These are phyloP conservation scores for Carex arenaria DNA, from an alignment of 202 grass and related monocot species.

Conservation along the genomic window DNA sequence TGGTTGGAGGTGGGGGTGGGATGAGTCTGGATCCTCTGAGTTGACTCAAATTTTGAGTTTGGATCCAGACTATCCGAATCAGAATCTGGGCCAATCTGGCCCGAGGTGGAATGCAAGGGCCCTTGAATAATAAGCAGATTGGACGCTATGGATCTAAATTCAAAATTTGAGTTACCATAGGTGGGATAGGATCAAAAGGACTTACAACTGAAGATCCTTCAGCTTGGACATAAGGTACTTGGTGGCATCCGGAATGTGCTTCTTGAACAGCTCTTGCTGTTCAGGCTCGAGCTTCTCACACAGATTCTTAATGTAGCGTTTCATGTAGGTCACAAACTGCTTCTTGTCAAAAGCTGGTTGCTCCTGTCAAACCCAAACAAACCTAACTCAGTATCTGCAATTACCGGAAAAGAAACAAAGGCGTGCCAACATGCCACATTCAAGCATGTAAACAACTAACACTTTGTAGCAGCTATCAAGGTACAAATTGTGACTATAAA, in stretches of 20 bases:
- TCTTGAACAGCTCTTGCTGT: slow-evolving; percentile 46
- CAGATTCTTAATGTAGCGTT: slow-evolving; percentile 68
- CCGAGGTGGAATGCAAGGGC: too few relatives aligned
- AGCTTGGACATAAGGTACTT: slow-evolving; percentile 63
- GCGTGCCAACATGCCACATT: not conserved
- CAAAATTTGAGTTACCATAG: too few relatives aligned
- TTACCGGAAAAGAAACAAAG: not conserved
- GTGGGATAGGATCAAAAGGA: not conserved
- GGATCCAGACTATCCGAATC: too few relatives aligned
- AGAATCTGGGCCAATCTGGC: too few relatives aligned
- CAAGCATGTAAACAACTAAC: not conserved
- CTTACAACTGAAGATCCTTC: slow-evolving; percentile 92
- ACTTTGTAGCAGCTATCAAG: not conserved
- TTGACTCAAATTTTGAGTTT: too few relatives aligned
- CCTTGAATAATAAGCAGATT: too few relatives aligned
- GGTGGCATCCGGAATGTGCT: slow-evolving; percentile 60
- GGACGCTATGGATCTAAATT: too few relatives aligned
- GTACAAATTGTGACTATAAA: not conserved
- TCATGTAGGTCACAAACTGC: slow-evolving; percentile 56
- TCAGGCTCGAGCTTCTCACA: slow-evolving; percentile 32
- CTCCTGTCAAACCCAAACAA: slow-evolving; percentile 38
- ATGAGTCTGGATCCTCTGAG: too few relatives aligned
- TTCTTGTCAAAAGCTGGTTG: slow-evolving; percentile 85
- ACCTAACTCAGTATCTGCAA: not conserved
- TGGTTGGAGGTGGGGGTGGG: not conserved